Evolutionary conservation across 2,329 filamentous ascomycete genomes (phyloP).

Genomic region (Cadophora luteo-olivacea): DNA sequence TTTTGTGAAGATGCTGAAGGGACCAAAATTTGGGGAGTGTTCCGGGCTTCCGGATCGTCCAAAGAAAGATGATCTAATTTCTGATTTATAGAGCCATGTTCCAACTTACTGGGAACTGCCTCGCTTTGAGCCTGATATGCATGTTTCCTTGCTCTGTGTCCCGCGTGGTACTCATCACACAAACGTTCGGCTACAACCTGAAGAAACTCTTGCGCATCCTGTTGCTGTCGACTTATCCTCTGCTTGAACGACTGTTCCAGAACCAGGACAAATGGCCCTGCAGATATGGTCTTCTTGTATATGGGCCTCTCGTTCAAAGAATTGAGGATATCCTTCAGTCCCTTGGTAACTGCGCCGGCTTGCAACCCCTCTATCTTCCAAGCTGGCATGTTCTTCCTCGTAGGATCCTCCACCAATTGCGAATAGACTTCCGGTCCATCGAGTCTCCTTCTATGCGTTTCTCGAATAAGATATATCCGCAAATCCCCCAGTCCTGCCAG

Average conservation of each 20-base stretch:
- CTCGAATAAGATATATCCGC: conserved; percentile 88
- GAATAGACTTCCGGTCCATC: conserved; percentile 80
- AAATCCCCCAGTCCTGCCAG: conserved; percentile 89
- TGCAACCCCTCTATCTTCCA: conserved; percentile 75
- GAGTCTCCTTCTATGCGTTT: conserved; percentile 82
- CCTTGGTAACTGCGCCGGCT: conserved; percentile 81
- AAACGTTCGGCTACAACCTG: conserved; percentile 92
- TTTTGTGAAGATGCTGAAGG: conserved; percentile 9
- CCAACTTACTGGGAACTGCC: conserved; percentile 7
- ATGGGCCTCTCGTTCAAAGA: conserved; percentile 92
- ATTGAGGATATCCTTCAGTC: conserved; percentile 91
- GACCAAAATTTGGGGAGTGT: not conserved
- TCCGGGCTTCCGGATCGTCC: conserved; percentile 16
- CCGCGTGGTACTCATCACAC: conserved; percentile 93
- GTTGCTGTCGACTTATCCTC: conserved; percentile 90
- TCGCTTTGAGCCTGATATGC: conserved; percentile 48
- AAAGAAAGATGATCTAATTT: conserved; percentile 22
- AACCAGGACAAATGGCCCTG: conserved; percentile 80
- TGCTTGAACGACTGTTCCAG: conserved; percentile 88
- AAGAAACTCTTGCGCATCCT: conserved; percentile 96
- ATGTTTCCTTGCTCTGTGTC: conserved; percentile 71
- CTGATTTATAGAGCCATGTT: conserved; percentile 22
- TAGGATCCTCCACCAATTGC: conserved; percentile 59
- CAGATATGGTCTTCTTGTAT: conserved; percentile 91
- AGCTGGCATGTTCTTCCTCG: conserved; percentile 54